phyloP scores from a whole-genome alignment of 768 basidiomycete species.

The Termitomyces eurrhizus region DNA sequence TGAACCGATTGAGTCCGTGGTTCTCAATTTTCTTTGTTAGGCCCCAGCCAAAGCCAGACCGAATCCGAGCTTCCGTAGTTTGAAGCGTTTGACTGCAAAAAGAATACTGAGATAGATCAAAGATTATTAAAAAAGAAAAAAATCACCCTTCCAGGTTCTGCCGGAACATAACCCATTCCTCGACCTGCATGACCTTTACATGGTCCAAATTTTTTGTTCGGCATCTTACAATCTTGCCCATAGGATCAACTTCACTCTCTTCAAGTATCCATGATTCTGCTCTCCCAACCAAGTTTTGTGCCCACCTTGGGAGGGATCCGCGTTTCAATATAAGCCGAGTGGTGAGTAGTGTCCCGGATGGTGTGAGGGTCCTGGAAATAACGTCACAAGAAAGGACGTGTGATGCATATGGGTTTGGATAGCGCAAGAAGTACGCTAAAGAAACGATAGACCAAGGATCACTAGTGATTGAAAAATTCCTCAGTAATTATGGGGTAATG shows the following conservation, averaged over 20 bases:
- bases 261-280: conserved; percentile 95
- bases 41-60: conserved; percentile 91
- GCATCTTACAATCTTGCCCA: conserved; percentile 72
- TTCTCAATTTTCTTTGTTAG: conserved; percentile 84
- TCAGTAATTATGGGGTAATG: conserved; percentile 11
- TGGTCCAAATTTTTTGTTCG: conserved; percentile 90
- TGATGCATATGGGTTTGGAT: conserved; percentile 91
- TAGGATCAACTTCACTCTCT: conserved; percentile 89
- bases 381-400: conserved; percentile 97
- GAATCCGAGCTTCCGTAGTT: conserved; percentile 79
- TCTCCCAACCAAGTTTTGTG: conserved; percentile 73
- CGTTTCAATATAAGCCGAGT: conserved; percentile 91
- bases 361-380: conserved; percentile 74
- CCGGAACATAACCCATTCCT: conserved; percentile 73
- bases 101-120: neutral
- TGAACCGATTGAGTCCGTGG: conserved; percentile 81
- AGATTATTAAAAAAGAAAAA: neutral
- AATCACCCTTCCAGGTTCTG: conserved; percentile 70
- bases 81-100: conserved; percentile 71
- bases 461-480: conserved; percentile 35
- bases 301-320: conserved; percentile 91
- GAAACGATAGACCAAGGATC: conserved; percentile 94
- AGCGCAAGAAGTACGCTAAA: conserved; percentile 90
- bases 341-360: conserved; percentile 73
- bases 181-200: conserved; percentile 90